These are phyloP conservation scores for Leishmania aethiopica DNA, from an alignment of 208 protist species.

Conservation along the genomic window DNA sequence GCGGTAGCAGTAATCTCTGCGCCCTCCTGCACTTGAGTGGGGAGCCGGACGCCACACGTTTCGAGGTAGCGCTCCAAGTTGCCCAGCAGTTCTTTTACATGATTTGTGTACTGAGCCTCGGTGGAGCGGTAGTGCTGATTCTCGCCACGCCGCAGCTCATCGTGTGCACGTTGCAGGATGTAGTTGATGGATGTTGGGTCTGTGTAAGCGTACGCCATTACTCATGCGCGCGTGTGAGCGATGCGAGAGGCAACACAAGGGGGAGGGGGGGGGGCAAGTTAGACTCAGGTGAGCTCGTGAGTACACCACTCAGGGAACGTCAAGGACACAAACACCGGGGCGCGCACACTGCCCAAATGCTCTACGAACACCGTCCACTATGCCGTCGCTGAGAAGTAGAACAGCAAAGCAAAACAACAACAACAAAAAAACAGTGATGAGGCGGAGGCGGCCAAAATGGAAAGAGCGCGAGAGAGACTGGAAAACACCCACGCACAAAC, in stretches of 20 bases:
- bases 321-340: background rate
- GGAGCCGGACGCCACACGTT: constrained; percentile 29
- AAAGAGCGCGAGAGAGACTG: background rate
- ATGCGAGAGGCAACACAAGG: background rate
- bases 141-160: constrained; percentile 30
- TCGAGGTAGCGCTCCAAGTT: constrained; percentile 42
- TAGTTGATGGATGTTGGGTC: constrained; percentile 36
- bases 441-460: background rate
- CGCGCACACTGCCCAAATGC: background rate
- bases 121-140: constrained; percentile 23
- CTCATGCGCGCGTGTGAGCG: background rate
- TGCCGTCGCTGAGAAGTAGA: background rate
- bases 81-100: constrained; percentile 27
- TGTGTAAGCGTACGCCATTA: constrained; percentile 24
- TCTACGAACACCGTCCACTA: background rate
- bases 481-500: no score
- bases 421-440: background rate
- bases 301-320: background rate
- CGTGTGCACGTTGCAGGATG: constrained; percentile 25
- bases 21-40: constrained; percentile 16
- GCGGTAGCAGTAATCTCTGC: constrained; percentile 4
- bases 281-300: background rate
- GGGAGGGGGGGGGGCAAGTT: background rate
- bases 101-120: constrained; percentile 22
- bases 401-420: background rate